Evolutionary conservation across 371 early-diverging fungal species (phyloP), one percentile per base, ranked within the genome.

Genomic region (Pancytospora philotis): DNA sequence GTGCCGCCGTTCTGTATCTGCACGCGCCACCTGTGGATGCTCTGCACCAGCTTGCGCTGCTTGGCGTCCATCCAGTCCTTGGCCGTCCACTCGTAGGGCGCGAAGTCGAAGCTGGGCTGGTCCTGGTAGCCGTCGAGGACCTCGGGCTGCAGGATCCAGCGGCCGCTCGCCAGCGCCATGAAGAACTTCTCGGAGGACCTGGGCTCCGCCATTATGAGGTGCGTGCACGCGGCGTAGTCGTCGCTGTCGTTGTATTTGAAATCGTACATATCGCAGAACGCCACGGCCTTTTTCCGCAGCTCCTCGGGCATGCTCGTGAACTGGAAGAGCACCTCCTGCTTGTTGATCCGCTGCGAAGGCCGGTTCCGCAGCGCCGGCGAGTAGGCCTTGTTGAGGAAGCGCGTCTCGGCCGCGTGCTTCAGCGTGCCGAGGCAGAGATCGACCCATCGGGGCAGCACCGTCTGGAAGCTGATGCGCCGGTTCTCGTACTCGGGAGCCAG

Each of bases 181-280:
- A 81, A 62, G 61, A 79, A 75, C 63, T 81, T 81, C 35, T 78
- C 65, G 28, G 82, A 78, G 8, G 72, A 69, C 27, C 56, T 74
- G 2, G 77, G 34, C 19, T 34, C 63, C 0, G 76, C 79, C 72
- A 81, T 78, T 16, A 81, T 74, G 28, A 81, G 38, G 59, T 81
- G 81, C 3, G 80, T 79, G 28, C 73, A 74, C 34, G 69, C 59
- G 22, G 76, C 68, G 66, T 69, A 76, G 39, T 52, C 65, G 1
- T 72, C 72, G 25, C 56, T 38, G 48, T 71, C 62, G 19, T 52
- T 41, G 58, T 68, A 76, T 16, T 55, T 60, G 2, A 79, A 59
- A 8, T 41, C 62, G 53, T 56, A 66, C 4, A 67, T 59, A 13
- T 78, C 66, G 2, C 77, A 45, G 22, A 41, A 72, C 37, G 60